Percentiles rank a stretch among this genome's conserved stretches.
These are phyloP conservation scores for Xylaria sp. DNA, from an alignment of 495 filamentous ascomycete genomes.

Conservation along the genomic window DNA sequence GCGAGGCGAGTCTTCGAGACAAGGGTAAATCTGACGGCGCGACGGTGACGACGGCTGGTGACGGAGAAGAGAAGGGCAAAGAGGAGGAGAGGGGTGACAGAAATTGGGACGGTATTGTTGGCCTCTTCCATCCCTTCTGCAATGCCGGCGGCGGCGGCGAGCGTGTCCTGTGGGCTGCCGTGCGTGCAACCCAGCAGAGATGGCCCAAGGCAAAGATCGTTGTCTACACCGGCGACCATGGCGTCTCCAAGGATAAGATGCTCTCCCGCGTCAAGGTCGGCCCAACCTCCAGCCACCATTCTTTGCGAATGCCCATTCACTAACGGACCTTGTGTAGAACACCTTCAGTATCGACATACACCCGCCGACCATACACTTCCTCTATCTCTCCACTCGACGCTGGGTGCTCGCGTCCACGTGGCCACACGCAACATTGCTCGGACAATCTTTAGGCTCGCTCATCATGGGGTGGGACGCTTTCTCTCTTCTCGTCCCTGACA, in stretches of 20 bases:
- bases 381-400: constrained; percentile 87
- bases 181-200: constrained; percentile 86
- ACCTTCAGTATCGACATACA: constrained; percentile 94
- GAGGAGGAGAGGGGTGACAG: constrained; percentile 62
- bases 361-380: constrained; percentile 79
- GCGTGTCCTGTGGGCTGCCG: constrained; percentile 94
- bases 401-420: constrained; percentile 85
- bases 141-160: constrained; percentile 97
- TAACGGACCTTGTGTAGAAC: constrained; percentile 52
- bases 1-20: constrained; percentile 58
- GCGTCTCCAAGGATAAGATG: constrained; percentile 79
- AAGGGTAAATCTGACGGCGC: constrained; percentile 40
- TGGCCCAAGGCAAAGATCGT: constrained; percentile 89
- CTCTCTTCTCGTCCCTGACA: constrained; percentile 84
- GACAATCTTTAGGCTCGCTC: constrained; percentile 87
- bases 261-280: constrained; percentile 75
- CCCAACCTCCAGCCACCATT: neutral
- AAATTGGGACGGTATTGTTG: constrained; percentile 83
- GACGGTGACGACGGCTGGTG: constrained; percentile 74
- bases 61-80: constrained; percentile 64
- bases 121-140: constrained; percentile 98
- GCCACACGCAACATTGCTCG: constrained; percentile 92
- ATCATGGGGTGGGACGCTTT: constrained; percentile 93
- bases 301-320: constrained; percentile 8
- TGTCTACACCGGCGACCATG: constrained; percentile 94